Percentiles rank a stretch among this genome's conserved stretches.
phyloP scores from a whole-genome alignment of 208 protist species.

The Trypanosoma congolense region DNA sequence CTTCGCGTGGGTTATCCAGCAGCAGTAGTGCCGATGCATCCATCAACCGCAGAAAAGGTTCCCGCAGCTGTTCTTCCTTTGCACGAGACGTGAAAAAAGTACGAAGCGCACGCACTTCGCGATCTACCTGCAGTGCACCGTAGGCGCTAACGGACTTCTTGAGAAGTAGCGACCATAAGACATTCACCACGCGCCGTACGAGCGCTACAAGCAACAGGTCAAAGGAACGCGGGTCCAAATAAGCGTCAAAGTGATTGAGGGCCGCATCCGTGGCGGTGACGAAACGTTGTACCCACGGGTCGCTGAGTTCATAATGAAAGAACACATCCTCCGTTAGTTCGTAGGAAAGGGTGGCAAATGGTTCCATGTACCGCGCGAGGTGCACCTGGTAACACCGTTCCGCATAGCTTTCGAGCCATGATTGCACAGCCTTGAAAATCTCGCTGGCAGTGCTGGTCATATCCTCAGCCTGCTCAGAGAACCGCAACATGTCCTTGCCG shows the following conservation, averaged over 20 bases:
- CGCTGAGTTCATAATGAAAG: constrained; percentile 79
- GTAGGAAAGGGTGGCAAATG: constrained; percentile 52
- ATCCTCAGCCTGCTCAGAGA: constrained; percentile 62
- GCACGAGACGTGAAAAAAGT: constrained; percentile 50
- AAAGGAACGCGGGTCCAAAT: constrained; percentile 32
- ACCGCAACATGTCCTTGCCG: constrained; percentile 45
- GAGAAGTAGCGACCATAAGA: constrained; percentile 31
- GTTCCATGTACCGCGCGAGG: constrained; percentile 42
- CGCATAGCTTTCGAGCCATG: constrained; percentile 10
- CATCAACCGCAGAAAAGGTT: constrained; percentile 42
- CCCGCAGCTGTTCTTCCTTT: constrained; percentile 53
- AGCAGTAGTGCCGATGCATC: constrained; percentile 58
- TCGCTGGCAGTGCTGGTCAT: constrained; percentile 29
- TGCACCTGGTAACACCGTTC: constrained; percentile 18
- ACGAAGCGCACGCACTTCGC: constrained; percentile 68
- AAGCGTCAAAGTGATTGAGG: constrained; percentile 32
- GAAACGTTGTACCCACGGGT: constrained; percentile 77
- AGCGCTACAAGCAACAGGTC: constrained; percentile 50
- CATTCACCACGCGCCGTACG: constrained; percentile 23
- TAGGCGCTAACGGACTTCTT: constrained; percentile 57
- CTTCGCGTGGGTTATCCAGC: constrained; percentile 57
- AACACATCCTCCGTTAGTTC: constrained; percentile 62
- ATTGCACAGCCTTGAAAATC: not conserved
- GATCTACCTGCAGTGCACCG: constrained; percentile 77
- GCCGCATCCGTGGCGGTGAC: constrained; percentile 30